Conservation (phyloP, 495 filamentous ascomycete species). For the Annulohypoxylon moriforme region DNA sequence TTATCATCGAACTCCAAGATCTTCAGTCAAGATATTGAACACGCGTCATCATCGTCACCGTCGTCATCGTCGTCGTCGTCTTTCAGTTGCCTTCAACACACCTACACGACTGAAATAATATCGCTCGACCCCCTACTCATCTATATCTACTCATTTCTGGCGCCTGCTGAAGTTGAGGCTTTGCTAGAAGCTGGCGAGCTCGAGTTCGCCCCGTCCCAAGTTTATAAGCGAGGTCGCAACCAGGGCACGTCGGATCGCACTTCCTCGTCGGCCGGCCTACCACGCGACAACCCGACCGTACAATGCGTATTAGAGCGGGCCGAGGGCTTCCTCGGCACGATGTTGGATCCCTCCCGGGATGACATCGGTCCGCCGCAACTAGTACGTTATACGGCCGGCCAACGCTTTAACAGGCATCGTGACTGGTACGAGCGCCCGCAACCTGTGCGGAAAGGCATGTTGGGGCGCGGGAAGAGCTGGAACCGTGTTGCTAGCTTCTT, state of each 20-base stretch:
- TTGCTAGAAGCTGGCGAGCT: slow-evolving; percentile 55
- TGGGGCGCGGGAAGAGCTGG: slow-evolving; percentile 46
- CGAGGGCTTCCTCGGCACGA: slow-evolving; percentile 56
- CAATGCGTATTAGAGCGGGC: slow-evolving; percentile 56
- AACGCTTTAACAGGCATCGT: slow-evolving; percentile 60
- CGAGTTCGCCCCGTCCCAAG: slow-evolving; percentile 53
- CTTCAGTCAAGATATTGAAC: not conserved
- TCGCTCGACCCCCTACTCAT: slow-evolving; percentile 60
- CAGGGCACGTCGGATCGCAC: slow-evolving; percentile 55
- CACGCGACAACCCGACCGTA: slow-evolving; percentile 55
- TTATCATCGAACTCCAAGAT: slow-evolving; percentile 4
- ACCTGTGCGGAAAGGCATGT: slow-evolving; percentile 43
- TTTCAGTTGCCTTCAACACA: slow-evolving; percentile 48
- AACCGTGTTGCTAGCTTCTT: slow-evolving; percentile 63
- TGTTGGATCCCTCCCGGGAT: slow-evolving; percentile 56
- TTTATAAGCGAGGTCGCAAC: slow-evolving; percentile 53
- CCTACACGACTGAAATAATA: slow-evolving; percentile 57
- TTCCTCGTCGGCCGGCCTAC: slow-evolving; percentile 57
- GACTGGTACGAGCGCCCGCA: slow-evolving; percentile 60
- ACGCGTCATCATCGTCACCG: not conserved
- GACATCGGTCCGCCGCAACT: slow-evolving; percentile 63
- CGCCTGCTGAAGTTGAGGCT: slow-evolving; percentile 49
- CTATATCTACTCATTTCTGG: slow-evolving; percentile 58
- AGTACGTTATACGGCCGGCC: slow-evolving; percentile 59
- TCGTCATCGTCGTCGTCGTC: slow-evolving; percentile 1